Conservation (phyloP, 441 rosid species). For the Macaranga tanarius region DNA sequence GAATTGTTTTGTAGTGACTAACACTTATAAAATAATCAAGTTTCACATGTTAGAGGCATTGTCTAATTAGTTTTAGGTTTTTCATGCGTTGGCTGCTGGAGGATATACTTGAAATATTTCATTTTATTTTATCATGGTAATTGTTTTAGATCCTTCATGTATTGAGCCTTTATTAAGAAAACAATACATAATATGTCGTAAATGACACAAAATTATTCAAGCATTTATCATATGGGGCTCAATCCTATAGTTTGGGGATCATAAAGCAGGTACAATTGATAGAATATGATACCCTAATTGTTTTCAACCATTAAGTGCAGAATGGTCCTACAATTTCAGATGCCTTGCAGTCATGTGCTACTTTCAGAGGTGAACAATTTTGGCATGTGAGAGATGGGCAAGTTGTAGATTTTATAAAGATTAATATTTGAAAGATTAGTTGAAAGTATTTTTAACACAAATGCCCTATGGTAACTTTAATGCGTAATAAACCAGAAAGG, state of each 20-base stretch:
- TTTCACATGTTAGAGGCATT: not conserved
- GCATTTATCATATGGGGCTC: not conserved
- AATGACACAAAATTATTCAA: not conserved
- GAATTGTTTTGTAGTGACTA: not conserved
- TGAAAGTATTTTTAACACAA: not conserved
- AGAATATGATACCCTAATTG: not conserved
- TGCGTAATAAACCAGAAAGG: not conserved
- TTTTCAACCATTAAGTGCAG: not conserved
- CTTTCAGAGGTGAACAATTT: not conserved
- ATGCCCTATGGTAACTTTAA: not conserved
- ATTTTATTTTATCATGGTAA: constrained; percentile 3
- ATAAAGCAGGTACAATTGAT: not conserved
- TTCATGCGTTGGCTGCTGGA: not conserved
- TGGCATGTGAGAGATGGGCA: not conserved
- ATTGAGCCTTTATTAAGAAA: not conserved
- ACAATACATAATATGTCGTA: not conserved
- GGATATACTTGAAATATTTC: not conserved
- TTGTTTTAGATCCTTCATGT: constrained; percentile 1
- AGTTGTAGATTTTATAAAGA: not conserved
- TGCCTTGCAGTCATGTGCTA: not conserved
- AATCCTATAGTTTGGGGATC: not conserved
- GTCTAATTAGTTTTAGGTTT: not conserved
- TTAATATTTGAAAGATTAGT: not conserved
- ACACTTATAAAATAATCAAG: no score
- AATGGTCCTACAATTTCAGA: not conserved